Evolutionary conservation across 768 basidiomycete genomes (phyloP), one percentile per base, ranked within the genome.

Genomic region (Leccinellum rugosiceps): DNA sequence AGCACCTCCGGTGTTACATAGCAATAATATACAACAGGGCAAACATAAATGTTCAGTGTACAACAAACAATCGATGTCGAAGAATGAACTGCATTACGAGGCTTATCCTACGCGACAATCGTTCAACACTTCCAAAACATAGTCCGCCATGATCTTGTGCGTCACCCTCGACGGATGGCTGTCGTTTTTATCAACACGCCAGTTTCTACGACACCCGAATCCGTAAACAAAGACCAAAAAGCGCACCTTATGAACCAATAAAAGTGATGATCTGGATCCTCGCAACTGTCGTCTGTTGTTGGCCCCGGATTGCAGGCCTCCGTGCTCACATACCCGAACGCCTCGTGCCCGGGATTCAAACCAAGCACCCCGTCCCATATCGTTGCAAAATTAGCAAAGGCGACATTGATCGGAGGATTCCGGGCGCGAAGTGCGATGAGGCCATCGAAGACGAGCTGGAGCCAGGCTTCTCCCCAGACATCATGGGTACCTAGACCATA

Each of bases 101-200:
- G 38, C 38, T 58, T 41, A 62, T 32, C 10, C 35, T 25, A 61
- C 63, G 35, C 59, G 52, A 55, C 80, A 81, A 4, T 58, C 6
- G 1, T 52, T 47, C 65, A 80, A 65, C 0, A 79, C 79, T 52
- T 77, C 73, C 25, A 65, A 63, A 0, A 80, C 80, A 35, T 75
- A 82, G 57, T 81, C 80, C 6, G 80, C 81, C 81, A 83, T 82
- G 52, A 83, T 78, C 44, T 76, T 72, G 61, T 77, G 70, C 0
- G 78, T 81, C 63, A 76, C 76, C 46, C 75, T 78, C 17, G 79
- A 80, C 3, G 81, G 83, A 58, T 83, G 80, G 6, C 81, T 81
- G 56, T 46, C 25, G 7, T 46, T 23, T 38, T 47, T 6, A 15
- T 30, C 3, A 6, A 53, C 13, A 2, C 9, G 51, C 53, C 25